Percentiles rank a stretch among this genome's conserved stretches.
Conservation (phyloP, 139 green algal genomes). For the Chlamydomonas incerta region DNA sequence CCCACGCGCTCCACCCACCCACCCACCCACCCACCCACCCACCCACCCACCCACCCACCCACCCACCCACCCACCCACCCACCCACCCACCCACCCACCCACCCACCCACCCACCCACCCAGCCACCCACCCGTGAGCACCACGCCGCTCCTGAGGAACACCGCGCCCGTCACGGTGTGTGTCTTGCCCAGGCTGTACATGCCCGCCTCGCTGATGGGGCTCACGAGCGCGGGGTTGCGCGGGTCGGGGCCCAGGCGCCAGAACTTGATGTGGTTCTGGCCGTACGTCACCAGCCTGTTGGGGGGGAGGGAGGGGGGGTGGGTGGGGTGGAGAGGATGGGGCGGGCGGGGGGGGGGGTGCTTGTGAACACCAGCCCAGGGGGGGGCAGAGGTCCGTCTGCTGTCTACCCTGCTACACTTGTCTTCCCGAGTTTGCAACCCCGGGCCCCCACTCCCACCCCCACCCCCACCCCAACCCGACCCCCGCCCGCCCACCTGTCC, state of each 20-base stretch:
- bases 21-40: too few relatives aligned
- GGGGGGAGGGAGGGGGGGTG: too few relatives aligned
- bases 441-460: neutral
- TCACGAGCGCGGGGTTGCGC: neutral
- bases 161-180: constrained; percentile 60
- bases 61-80: too few relatives aligned
- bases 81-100: too few relatives aligned
- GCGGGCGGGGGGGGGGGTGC: too few relatives aligned
- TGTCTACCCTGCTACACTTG: too few relatives aligned
- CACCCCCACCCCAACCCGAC: neutral
- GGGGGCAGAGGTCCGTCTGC: too few relatives aligned
- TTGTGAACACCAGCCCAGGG: too few relatives aligned
- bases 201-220: neutral
- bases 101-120: neutral
- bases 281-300: constrained; percentile 66
- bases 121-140: constrained; percentile 53
- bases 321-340: too few relatives aligned
- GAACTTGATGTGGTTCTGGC: constrained; percentile 75
- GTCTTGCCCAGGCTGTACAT: constrained; percentile 52
- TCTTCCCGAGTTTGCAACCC: too few relatives aligned
- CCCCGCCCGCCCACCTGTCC: constrained; percentile 44
- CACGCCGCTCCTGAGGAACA: constrained; percentile 63
- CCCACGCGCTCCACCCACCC: too few relatives aligned
- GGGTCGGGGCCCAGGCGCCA: constrained; percentile 45
- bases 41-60: too few relatives aligned